Conservation (phyloP, 73 alveolate genomes). For the Paraurostyla sp. region DNA sequence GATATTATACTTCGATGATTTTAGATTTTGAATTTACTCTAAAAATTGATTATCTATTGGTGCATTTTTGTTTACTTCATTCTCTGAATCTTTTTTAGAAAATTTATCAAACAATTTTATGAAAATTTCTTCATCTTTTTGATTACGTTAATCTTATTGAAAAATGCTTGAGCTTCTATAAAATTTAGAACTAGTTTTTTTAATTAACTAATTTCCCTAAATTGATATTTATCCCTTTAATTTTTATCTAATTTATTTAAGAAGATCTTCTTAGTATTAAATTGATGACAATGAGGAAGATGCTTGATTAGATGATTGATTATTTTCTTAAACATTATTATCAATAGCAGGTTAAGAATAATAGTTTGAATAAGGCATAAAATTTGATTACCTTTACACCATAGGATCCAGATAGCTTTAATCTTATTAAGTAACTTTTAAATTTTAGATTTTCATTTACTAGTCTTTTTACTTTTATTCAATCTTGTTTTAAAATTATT, state of each 20-base stretch:
- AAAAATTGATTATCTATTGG: not conserved
- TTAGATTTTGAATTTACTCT: not conserved
- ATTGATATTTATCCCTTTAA: not conserved
- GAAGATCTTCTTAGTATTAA: not conserved
- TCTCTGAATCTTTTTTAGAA: not conserved
- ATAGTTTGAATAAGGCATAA: not conserved
- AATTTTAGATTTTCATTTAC: too few species aligned
- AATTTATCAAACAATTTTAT: constrained; percentile 14
- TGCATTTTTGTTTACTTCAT: not conserved
- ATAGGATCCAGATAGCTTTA: too few species aligned
- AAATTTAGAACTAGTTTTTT: not conserved
- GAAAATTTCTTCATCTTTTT: constrained; percentile 6
- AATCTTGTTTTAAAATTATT: too few species aligned
- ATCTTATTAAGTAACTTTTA: too few species aligned
- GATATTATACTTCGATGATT: too few species aligned
- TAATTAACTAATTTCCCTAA: not conserved
- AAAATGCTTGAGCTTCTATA: not conserved
- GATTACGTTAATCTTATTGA: not conserved
- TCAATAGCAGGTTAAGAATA: not conserved
- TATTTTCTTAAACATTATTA: not conserved
- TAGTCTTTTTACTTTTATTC: too few species aligned
- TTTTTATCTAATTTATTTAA: not conserved
- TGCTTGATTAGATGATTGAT: not conserved
- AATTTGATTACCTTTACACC: too few species aligned
- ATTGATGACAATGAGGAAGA: not conserved